Conservation (phyloP, 345 rosid species). For the Eucalyptus lansdowneana region DNA sequence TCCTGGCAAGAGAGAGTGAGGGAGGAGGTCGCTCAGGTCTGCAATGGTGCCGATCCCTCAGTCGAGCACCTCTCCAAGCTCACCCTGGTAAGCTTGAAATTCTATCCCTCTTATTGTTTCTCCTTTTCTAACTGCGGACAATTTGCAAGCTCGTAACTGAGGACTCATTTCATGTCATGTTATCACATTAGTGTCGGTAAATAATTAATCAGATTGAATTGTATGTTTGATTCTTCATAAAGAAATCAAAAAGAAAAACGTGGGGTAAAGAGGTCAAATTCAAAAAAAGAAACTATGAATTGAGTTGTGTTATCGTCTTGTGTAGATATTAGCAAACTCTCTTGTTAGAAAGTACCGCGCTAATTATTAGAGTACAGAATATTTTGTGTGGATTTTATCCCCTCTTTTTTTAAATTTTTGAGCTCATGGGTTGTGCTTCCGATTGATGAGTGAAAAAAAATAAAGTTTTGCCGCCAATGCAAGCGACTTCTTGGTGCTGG, state of each 20-base stretch:
- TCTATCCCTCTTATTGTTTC: neutral
- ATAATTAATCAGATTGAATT: neutral
- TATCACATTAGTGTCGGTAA: neutral
- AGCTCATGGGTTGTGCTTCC: neutral
- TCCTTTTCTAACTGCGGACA: neutral
- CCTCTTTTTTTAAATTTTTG: neutral
- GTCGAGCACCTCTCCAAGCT: slow-evolving; percentile 66
- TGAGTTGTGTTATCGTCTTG: neutral
- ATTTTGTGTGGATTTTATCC: neutral
- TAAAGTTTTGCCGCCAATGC: neutral
- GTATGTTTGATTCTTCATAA: neutral
- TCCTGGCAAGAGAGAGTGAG: slow-evolving; percentile 85
- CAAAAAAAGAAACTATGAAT: neutral
- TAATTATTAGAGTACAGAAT: neutral
- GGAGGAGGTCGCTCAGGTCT: slow-evolving; percentile 47
- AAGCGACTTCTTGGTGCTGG: neutral
- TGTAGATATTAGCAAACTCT: neutral
- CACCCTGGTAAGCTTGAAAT: slow-evolving; percentile 33
- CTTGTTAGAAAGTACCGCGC: neutral
- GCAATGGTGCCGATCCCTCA: slow-evolving; percentile 49
- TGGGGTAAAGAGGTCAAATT: neutral
- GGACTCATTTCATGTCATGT: neutral
- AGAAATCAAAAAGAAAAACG: neutral
- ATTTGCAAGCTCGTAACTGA: neutral
- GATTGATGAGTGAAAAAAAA: neutral